These are phyloP conservation scores for Alternaria arbusti DNA, from an alignment of 2,329 filamentous ascomycete species.

Conservation along the genomic window DNA sequence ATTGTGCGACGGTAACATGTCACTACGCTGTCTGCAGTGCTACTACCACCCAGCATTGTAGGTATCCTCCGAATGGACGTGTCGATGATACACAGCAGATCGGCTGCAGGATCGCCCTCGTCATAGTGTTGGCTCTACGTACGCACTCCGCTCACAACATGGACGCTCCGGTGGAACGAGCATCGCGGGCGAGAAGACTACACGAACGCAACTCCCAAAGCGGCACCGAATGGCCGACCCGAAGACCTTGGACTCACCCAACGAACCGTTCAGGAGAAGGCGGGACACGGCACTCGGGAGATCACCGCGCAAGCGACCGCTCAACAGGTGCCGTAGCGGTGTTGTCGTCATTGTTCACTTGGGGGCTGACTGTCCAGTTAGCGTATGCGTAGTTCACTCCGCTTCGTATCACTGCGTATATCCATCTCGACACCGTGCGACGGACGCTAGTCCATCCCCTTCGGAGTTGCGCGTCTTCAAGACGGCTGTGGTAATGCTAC, in stretches of 20 bases:
- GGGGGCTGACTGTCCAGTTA: neutral
- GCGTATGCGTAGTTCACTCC: neutral
- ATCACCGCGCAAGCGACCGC: neutral
- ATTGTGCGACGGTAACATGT: neutral
- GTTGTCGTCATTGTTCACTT: neutral
- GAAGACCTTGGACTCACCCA: neutral
- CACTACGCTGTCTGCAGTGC: neutral
- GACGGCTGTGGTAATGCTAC: neutral
- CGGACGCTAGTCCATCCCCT: neutral
- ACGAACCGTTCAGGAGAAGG: neutral
- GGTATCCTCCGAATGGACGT: constrained; percentile 3
- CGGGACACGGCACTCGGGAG: neutral
- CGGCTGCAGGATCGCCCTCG: constrained; percentile 6
- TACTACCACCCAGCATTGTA: neutral
- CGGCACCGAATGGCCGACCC: neutral
- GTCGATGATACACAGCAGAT: constrained; percentile 3
- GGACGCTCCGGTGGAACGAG: neutral
- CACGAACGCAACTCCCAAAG: neutral
- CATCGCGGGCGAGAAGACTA: neutral
- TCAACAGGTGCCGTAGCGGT: neutral
- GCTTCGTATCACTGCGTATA: neutral
- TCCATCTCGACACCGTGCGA: neutral
- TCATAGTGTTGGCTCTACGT: neutral
- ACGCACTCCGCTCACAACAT: neutral
- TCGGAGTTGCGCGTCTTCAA: neutral